Evolutionary conservation across 305 asterid genomes (phyloP).

Genomic region (Euphrasia arctica): DNA sequence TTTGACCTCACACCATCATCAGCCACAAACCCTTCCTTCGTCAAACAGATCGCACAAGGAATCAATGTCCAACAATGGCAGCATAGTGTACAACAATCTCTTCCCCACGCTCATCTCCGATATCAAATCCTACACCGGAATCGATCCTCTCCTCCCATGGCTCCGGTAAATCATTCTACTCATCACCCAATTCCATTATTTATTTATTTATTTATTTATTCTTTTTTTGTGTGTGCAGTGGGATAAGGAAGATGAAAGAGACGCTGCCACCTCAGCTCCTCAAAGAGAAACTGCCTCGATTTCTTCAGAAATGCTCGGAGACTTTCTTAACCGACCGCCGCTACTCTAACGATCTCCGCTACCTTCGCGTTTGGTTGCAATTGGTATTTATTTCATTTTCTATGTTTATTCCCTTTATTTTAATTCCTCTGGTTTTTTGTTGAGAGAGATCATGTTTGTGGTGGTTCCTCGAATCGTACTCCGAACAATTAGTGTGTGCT

Average conservation of each 20-base stretch:
- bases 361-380: conserved; percentile 92
- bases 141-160: conserved; percentile 93
- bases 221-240: conserved; percentile 39
- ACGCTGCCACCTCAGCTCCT: conserved; percentile 71
- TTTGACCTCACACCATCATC: too few species aligned
- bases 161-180: conserved; percentile 48
- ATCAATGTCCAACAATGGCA: conserved; percentile 47
- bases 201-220: background rate
- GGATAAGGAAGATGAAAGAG: conserved; percentile 72
- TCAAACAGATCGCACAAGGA: too few species aligned
- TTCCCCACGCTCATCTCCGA: conserved; percentile 74
- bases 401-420: conserved; percentile 6
- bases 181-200: background rate
- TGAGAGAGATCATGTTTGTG: background rate
- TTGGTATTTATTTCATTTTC: conserved; percentile 41
- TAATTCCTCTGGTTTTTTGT: background rate
- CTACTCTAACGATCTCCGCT: conserved; percentile 81
- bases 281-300: conserved; percentile 83
- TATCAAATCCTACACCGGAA: conserved; percentile 66
- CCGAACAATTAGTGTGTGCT: background rate
- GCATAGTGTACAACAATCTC: conserved; percentile 39
- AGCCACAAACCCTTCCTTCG: too few species aligned
- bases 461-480: background rate
- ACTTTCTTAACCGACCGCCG: conserved; percentile 65
- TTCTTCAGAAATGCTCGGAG: conserved; percentile 90